phyloP scores from a whole-genome alignment of 208 protist species.

The Strigomonas galati region DNA sequence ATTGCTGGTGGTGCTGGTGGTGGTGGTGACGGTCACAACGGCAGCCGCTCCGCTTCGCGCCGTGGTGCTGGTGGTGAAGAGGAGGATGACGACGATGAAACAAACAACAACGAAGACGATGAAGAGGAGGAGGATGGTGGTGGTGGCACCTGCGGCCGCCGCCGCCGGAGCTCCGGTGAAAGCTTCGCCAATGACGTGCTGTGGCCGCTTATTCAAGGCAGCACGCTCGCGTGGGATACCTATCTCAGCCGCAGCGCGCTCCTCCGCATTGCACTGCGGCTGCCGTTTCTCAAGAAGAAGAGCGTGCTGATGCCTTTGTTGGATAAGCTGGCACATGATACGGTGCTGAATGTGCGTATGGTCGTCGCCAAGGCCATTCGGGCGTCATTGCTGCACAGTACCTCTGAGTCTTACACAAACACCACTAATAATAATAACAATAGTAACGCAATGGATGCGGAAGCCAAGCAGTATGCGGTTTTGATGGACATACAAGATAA shows the following conservation, averaged over 20 bases:
- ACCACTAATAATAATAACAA: slow-evolving; percentile 4
- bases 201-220: slow-evolving; percentile 64
- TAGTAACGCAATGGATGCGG: neutral
- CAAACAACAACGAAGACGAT: neutral
- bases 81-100: too few species aligned
- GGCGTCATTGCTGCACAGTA: slow-evolving; percentile 41
- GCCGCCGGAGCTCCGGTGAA: slow-evolving; percentile 13
- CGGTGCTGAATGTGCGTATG: slow-evolving; percentile 75
- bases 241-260: slow-evolving; percentile 74
- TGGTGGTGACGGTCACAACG: too few species aligned
- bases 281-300: slow-evolving; percentile 65
- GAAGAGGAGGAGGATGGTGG: slow-evolving; percentile 15
- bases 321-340: slow-evolving; percentile 60
- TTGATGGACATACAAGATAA: neutral
- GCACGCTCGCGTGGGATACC: slow-evolving; percentile 45
- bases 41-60: too few species aligned
- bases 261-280: slow-evolving; percentile 57
- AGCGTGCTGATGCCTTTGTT: slow-evolving; percentile 63
- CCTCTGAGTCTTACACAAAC: slow-evolving; percentile 3
- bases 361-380: slow-evolving; percentile 69
- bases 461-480: neutral
- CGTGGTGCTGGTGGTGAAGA: too few species aligned
- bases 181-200: slow-evolving; percentile 67
- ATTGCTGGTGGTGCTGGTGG: too few species aligned
- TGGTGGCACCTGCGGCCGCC: too few species aligned